Evolutionary conservation across 495 filamentous ascomycete species (phyloP).

Genomic region (Neurospora hispaniola): DNA sequence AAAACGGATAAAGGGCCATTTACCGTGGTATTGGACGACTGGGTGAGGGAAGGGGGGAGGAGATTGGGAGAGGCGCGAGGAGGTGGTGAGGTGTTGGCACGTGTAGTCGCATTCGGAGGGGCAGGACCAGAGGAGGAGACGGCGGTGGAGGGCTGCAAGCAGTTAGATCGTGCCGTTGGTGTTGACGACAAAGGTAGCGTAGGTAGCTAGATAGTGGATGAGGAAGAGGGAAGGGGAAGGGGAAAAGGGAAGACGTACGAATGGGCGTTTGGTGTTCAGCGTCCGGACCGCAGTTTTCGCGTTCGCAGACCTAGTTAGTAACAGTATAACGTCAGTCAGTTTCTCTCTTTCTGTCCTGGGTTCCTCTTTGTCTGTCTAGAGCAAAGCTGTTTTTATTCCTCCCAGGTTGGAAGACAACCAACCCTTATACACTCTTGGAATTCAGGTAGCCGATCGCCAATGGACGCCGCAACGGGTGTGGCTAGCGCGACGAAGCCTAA

Average conservation of each 20-base stretch:
- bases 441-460: slow-evolving; percentile 80
- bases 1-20: slow-evolving; percentile 92
- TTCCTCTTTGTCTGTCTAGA: background rate
- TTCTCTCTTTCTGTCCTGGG: background rate
- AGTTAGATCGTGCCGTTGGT: too few relatives aligned
- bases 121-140: slow-evolving; percentile 70
- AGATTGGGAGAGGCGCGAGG: slow-evolving; percentile 45
- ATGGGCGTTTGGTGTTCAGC: slow-evolving; percentile 31
- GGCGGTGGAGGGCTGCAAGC: slow-evolving; percentile 50
- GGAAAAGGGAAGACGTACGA: slow-evolving; percentile 33
- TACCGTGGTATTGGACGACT: slow-evolving; percentile 93
- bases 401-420: slow-evolving; percentile 8
- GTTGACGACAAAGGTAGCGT: too few relatives aligned
- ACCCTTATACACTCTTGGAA: slow-evolving; percentile 86
- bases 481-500: slow-evolving; percentile 35
- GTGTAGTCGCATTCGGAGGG: slow-evolving; percentile 93
- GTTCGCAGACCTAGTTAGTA: slow-evolving; percentile 62
- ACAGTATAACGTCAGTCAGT: too few relatives aligned
- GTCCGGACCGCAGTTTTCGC: slow-evolving; percentile 60
- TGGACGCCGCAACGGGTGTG: slow-evolving; percentile 51
- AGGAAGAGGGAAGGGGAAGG: background rate
- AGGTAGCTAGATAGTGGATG: too few relatives aligned
- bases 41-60: slow-evolving; percentile 39
- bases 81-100: slow-evolving; percentile 90
- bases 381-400: background rate